These are phyloP conservation scores for Hymenoscyphus fructigenus DNA, from an alignment of 2,329 filamentous ascomycete genomes.

Conservation along the genomic window DNA sequence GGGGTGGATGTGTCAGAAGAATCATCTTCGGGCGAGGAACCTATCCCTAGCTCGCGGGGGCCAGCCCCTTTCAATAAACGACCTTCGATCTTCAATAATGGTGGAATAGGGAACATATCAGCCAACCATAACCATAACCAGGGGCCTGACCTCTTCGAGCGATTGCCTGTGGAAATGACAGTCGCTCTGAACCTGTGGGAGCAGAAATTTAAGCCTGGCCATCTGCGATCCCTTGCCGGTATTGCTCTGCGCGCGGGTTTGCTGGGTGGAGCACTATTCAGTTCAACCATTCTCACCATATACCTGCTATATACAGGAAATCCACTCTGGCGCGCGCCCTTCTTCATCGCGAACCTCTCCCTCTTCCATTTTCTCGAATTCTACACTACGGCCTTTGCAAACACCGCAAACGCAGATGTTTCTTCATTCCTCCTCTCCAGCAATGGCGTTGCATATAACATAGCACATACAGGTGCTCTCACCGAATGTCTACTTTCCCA, in stretches of 20 bases:
- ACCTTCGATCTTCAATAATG: slow-evolving; percentile 1
- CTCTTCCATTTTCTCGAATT: slow-evolving; percentile 97
- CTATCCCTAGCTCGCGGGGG: neutral
- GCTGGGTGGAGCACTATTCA: slow-evolving; percentile 32
- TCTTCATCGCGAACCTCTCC: slow-evolving; percentile 68
- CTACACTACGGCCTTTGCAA: slow-evolving; percentile 82
- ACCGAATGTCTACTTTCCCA: slow-evolving; percentile 68
- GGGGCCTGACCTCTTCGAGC: slow-evolving; percentile 4
- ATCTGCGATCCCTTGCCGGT: slow-evolving; percentile 38
- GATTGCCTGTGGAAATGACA: slow-evolving; percentile 19
- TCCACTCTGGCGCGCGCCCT: slow-evolving; percentile 58
- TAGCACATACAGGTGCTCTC: slow-evolving; percentile 75
- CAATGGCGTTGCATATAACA: slow-evolving; percentile 82
- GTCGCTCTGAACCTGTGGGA: slow-evolving; percentile 30
- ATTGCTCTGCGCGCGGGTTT: slow-evolving; percentile 39
- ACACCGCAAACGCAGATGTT: slow-evolving; percentile 70
- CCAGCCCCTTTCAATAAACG: slow-evolving; percentile 2
- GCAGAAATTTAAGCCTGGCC: slow-evolving; percentile 29
- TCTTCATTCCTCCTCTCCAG: slow-evolving; percentile 78
- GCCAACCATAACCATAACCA: neutral
- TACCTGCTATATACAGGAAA: slow-evolving; percentile 23
- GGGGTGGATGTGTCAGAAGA: neutral
- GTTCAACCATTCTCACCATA: slow-evolving; percentile 26
- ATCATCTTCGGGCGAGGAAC: neutral
- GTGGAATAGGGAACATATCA: neutral